phyloP scores from a whole-genome alignment of 805 yeast species.

The Babjeviella inositovora region DNA sequence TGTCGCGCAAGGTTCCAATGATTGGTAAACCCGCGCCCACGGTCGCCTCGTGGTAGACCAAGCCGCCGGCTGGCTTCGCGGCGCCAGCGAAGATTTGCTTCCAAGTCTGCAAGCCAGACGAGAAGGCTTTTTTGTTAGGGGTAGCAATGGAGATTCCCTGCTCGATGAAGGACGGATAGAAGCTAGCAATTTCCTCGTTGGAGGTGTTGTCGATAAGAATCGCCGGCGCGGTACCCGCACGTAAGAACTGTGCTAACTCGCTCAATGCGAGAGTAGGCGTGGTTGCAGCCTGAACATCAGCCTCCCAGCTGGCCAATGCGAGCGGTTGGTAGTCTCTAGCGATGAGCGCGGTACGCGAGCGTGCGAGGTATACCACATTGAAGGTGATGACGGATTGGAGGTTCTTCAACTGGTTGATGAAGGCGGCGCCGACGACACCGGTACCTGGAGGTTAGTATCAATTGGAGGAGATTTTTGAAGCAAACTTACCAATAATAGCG shows the following conservation, averaged over 20 bases:
- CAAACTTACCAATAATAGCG: conserved; percentile 45
- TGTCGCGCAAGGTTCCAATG: conserved; percentile 75
- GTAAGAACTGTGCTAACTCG: conserved; percentile 46
- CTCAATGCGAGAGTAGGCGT: conserved; percentile 35
- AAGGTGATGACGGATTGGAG: conserved; percentile 45
- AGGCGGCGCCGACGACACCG: conserved; percentile 92
- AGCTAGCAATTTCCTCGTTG: conserved; percentile 56
- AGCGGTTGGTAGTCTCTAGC: conserved; percentile 61
- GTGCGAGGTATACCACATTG: conserved; percentile 71
- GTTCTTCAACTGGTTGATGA: conserved; percentile 61
- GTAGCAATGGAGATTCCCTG: conserved; percentile 89
- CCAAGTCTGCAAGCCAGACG: conserved; percentile 65
- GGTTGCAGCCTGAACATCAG: conserved; percentile 24
- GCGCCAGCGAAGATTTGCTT: conserved; percentile 47
- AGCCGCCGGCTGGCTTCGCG: conserved; percentile 40
- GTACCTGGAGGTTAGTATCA: conserved; percentile 29
- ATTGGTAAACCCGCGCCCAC: conserved; percentile 98
- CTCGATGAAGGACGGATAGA: conserved; percentile 59
- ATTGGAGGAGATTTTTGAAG: conserved; percentile 1
- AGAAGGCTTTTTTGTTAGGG: conserved; percentile 96
- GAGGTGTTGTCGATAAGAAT: conserved; percentile 93
- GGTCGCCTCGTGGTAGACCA: conserved; percentile 95
- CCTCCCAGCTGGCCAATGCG: conserved; percentile 41
- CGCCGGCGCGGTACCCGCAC: conserved; percentile 54
- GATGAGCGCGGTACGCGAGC: conserved; percentile 53